Conservation (phyloP, 75 land plant genomes). For the Pinus tabuliformis region DNA sequence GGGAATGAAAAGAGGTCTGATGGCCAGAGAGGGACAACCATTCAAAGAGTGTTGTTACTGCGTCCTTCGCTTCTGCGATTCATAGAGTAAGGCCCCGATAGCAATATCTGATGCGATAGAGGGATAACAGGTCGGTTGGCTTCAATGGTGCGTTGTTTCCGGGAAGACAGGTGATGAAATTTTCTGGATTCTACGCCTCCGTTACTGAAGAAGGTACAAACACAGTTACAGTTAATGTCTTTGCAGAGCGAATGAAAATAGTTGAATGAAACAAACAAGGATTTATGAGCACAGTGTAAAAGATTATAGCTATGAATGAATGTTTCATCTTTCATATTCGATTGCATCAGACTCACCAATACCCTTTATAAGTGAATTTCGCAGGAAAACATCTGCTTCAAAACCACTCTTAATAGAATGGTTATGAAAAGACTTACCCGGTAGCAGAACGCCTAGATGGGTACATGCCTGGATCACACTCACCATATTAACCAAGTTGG, state of each 20-base stretch:
- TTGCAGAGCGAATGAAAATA: neutral
- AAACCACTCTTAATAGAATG: slow-evolving; percentile 33
- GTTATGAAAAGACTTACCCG: slow-evolving; percentile 46
- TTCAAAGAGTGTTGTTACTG: neutral
- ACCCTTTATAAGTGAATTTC: slow-evolving; percentile 50
- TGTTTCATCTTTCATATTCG: no score
- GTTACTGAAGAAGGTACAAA: no score
- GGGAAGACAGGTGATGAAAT: neutral
- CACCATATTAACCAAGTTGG: slow-evolving; percentile 58
- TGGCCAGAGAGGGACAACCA: neutral
- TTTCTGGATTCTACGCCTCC: neutral
- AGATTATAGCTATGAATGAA: no score
- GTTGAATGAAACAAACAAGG: neutral
- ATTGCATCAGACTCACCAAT: no score
- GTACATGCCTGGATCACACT: slow-evolving; percentile 44
- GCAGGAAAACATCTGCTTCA: slow-evolving; percentile 24
- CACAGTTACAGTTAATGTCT: no score
- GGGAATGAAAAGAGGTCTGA: neutral
- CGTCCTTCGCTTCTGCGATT: neutral
- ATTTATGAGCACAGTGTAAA: no score
- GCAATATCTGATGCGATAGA: neutral
- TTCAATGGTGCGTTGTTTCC: neutral
- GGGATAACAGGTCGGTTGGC: neutral
- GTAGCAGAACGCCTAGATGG: slow-evolving; percentile 31
- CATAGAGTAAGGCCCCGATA: neutral